Evolutionary conservation across 352 stramenopile species (phyloP).

Genomic region (Pythium guiyangense): DNA sequence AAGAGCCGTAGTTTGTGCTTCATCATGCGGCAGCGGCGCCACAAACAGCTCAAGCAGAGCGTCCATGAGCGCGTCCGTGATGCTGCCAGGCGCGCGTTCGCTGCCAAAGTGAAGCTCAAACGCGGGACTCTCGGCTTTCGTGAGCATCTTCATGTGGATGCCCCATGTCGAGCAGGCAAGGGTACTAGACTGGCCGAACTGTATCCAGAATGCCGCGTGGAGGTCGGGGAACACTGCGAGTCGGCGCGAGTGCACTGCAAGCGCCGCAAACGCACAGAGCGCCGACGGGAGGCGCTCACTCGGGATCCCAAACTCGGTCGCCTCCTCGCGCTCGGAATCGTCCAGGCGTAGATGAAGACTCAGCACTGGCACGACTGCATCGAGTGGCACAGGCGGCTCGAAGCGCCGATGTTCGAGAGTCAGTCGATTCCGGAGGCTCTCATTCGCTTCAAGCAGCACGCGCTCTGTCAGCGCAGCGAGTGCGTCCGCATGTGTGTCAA

Average conservation of each 20-base stretch:
- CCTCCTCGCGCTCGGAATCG: background rate
- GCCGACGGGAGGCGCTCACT: background rate
- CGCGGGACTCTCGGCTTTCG: background rate
- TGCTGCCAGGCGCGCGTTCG: background rate
- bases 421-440: background rate
- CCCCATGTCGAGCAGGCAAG: background rate
- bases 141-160: background rate
- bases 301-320: background rate
- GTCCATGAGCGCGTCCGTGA: background rate
- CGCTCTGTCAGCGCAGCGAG: background rate
- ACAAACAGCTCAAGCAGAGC: background rate
- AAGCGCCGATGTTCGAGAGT: background rate
- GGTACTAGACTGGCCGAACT: background rate
- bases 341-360: background rate
- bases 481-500: background rate
- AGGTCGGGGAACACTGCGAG: background rate
- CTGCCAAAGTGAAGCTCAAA: background rate
- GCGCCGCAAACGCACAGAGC: background rate
- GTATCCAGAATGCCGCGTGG: background rate
- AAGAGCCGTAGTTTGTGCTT: background rate
- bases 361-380: background rate
- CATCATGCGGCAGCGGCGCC: background rate
- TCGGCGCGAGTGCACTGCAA: background rate
- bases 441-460: background rate
- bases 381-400: background rate